Evolutionary conservation across 192 early-diverging fungal genomes (phyloP), one percentile per base, ranked within the genome.

Genomic region (Coemansia umbellata): DNA sequence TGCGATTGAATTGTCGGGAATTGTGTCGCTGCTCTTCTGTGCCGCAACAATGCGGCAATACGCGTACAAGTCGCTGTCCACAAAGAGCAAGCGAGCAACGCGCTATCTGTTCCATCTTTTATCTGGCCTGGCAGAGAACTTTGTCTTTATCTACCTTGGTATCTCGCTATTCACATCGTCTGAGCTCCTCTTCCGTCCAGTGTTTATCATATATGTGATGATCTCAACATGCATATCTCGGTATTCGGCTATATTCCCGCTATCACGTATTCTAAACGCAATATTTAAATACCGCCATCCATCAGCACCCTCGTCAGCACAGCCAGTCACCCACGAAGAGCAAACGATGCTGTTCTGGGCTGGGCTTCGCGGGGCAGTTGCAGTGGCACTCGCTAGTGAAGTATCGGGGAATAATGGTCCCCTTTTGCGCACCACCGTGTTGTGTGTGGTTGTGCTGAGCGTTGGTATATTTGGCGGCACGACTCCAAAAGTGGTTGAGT

Each of bases 281-380:
- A 56, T 92, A 5, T 84, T 81, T 55, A 53, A 82, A 74, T 56
- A 74, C 75, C 37, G 80, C 62, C 24, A 80, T 60, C 58, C 79
- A 56, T 32, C 61, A 66, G 47, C 81, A 68, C 67, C 81, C 44
- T 79, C 80, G 10, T 67, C 68, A 0, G 57, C 64, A 1, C 73
- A 75, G 61, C 68, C 68, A 4, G 66, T 75, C 10, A 67, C 66
- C 15, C 67, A 75, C 43, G 78, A 79, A 27, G 74, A 77, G 47
- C 92, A 95, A 64, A 82, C 89, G 11, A 97, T 98, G 93, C 62
- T 98, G 5, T 95, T 92, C 72, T 98, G 93, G 93, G 87, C 93
- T 11, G 91, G 93, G 3, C 77, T 98, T 3, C 89, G 96, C 30
- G 96, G 96, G 5, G 94, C 96, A 5, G 94, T 98, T 9, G 93